Percentiles rank a stretch among this genome's conserved stretches.
These are phyloP conservation scores for Mycocentrospora acerina DNA, from an alignment of 2,329 filamentous ascomycete genomes.

Conservation along the genomic window DNA sequence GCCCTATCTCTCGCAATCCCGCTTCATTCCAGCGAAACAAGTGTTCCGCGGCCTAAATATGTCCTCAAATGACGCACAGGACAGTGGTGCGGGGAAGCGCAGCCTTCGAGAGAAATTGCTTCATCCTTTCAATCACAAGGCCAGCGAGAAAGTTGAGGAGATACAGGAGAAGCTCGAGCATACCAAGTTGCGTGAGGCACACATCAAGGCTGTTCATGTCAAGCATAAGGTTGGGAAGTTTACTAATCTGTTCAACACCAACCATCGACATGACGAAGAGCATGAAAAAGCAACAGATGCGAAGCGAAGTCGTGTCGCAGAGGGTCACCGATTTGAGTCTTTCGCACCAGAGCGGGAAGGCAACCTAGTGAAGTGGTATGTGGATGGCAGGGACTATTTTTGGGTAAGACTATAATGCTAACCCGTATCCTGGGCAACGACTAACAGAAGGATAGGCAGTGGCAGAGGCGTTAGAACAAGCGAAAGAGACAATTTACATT, in stretches of 20 bases:
- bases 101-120: slow-evolving; percentile 40
- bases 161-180: slow-evolving; percentile 50
- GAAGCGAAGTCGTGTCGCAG: slow-evolving; percentile 71
- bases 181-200: slow-evolving; percentile 50
- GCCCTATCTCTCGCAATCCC: slow-evolving; percentile 10
- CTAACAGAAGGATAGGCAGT: slow-evolving; percentile 59
- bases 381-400: slow-evolving; percentile 93
- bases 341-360: slow-evolving; percentile 85
- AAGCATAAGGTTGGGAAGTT: slow-evolving; percentile 67
- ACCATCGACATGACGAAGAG: slow-evolving; percentile 91
- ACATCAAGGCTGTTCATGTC: slow-evolving; percentile 58
- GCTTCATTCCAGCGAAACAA: slow-evolving; percentile 7
- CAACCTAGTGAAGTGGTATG: slow-evolving; percentile 94
- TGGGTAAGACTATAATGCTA: slow-evolving; percentile 50
- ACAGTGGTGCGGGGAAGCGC: slow-evolving; percentile 20
- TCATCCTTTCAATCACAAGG: slow-evolving; percentile 40
- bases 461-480: slow-evolving; percentile 82
- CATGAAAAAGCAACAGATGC: slow-evolving; percentile 83
- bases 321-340: slow-evolving; percentile 81
- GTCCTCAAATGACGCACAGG: slow-evolving; percentile 5
- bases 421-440: background rate
- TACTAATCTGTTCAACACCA: slow-evolving; percentile 72
- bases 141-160: slow-evolving; percentile 29
- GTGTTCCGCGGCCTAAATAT: slow-evolving; percentile 17
- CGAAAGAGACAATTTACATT: slow-evolving; percentile 93